Percentiles rank a stretch among this genome's conserved stretches.
These are phyloP conservation scores for Paecilomyces fulvus DNA, from an alignment of 2,329 filamentous ascomycete genomes.

Conservation along the genomic window DNA sequence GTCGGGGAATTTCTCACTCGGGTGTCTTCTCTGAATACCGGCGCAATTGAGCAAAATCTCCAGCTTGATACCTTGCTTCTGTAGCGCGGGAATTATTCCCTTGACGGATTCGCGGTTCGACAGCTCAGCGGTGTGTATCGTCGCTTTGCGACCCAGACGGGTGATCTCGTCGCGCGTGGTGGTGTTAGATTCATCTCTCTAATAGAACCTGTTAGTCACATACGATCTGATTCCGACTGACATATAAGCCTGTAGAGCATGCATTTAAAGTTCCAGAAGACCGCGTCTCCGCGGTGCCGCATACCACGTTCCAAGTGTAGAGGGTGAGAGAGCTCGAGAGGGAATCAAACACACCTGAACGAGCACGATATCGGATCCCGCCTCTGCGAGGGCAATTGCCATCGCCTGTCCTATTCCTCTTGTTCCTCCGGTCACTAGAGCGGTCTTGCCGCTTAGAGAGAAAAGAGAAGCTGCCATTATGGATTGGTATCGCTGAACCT, in stretches of 20 bases:
- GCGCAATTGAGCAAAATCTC: conserved; percentile 80
- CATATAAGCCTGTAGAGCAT: neutral
- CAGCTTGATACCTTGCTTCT: conserved; percentile 47
- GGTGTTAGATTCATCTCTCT: conserved; percentile 47
- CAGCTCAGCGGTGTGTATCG: conserved; percentile 38
- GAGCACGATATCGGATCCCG: conserved; percentile 39
- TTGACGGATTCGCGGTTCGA: conserved; percentile 34
- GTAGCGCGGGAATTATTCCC: conserved; percentile 30
- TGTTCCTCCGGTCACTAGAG: conserved; percentile 40
- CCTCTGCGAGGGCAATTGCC: conserved; percentile 39
- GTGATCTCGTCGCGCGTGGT: conserved; percentile 34
- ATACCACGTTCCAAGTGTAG: neutral
- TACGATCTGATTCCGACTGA: neutral
- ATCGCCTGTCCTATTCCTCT: conserved; percentile 41
- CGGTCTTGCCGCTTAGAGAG: conserved; percentile 34
- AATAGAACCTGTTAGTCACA: neutral
- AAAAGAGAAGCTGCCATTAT: conserved; percentile 29
- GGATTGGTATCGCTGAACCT: neutral
- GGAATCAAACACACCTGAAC: conserved; percentile 23
- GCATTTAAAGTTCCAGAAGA: neutral
- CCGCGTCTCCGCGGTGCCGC: neutral
- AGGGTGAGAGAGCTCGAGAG: too few species aligned
- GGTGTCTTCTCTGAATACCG: conserved; percentile 73
- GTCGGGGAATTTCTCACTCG: conserved; percentile 66
- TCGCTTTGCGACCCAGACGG: conserved; percentile 30